Percentiles rank a stretch among this genome's conserved stretches.
These are phyloP conservation scores for Penicillium griseofulvum DNA, from an alignment of 2,329 filamentous ascomycete species.

Conservation along the genomic window DNA sequence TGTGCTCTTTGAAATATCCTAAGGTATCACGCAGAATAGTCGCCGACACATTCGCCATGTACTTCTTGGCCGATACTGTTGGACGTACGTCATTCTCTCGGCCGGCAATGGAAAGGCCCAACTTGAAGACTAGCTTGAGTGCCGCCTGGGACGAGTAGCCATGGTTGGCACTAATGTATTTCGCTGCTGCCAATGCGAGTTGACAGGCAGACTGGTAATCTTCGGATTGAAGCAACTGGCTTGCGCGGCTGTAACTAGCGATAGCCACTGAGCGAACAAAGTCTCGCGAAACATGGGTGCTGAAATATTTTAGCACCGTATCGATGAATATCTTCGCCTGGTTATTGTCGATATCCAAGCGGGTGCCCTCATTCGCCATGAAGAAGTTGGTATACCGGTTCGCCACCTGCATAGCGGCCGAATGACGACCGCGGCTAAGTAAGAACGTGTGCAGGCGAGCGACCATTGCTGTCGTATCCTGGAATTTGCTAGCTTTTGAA, in stretches of 20 bases:
- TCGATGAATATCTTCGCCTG: conserved; percentile 32
- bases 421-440: conserved; percentile 23
- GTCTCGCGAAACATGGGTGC: conserved; percentile 33
- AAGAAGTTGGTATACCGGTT: conserved; percentile 36
- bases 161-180: conserved; percentile 35
- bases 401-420: conserved; percentile 27
- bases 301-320: conserved; percentile 36
- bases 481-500: conserved; percentile 38
- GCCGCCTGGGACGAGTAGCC: conserved; percentile 29
- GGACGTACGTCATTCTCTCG: conserved; percentile 38
- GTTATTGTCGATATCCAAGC: conserved; percentile 21
- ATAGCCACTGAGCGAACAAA: conserved; percentile 41
- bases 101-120: conserved; percentile 36
- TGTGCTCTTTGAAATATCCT: conserved; percentile 38
- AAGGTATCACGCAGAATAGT: conserved; percentile 45
- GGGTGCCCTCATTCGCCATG: conserved; percentile 31
- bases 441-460: conserved; percentile 38
- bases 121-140: conserved; percentile 36
- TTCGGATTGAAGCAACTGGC: conserved; percentile 27
- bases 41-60: conserved; percentile 41
- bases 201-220: conserved; percentile 34
- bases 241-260: conserved; percentile 28
- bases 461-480: conserved; percentile 35
- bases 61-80: conserved; percentile 36
- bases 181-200: conserved; percentile 34